Base-by-base conservation (phyloP, 805 yeast species). In the Yarrowia keelungensis region DNA sequence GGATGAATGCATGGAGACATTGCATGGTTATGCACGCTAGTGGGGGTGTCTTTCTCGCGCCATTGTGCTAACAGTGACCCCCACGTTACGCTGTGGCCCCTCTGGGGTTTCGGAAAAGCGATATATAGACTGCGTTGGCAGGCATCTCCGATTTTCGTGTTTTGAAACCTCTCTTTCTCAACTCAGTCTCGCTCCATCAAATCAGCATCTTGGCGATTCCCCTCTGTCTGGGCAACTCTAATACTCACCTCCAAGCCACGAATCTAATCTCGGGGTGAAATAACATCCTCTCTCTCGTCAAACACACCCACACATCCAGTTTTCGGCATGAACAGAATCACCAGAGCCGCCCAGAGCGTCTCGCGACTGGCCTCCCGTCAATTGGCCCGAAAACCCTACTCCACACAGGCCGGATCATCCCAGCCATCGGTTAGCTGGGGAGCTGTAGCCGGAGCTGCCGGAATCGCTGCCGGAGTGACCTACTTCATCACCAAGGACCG, bases 261-360 rank as follows among this genome's bases (percentile, higher is more conserved):
- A 41, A 56, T 41, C 61, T 42, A 56, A 26, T 56, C 62, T 54
- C 32, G 22, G 39, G 11, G 5, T 56, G 64, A 42, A 32, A 42
- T 42, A 26, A 15, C 19, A 26, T 12, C 49, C 39, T 26, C 2
- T 42, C 64, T 42, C 39, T 12, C 14, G 26, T 32, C 42, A 9
- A 9, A 59, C 41, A 32, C 42, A 26, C 16, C 15, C 46, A 19
- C 46, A 41, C 22, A 26, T 9, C 26, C 16, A n/a, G 43, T 32
- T n/a, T 26, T 42, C 64, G 64, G 32, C 19, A 59, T 59, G 65
- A 43, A 59, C 38, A 43, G 65, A 43, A 43, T 59, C 65, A n/a
- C 65, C 14, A 51, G 65, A 35, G 65, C 65, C 38, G 65, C 65
- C 16, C 65, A 59, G 35, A 42, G 51, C 65, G 65, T 59, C 26